Conservation (phyloP, 352 stramenopile species). For the Phytopythium chamaehyphon region DNA sequence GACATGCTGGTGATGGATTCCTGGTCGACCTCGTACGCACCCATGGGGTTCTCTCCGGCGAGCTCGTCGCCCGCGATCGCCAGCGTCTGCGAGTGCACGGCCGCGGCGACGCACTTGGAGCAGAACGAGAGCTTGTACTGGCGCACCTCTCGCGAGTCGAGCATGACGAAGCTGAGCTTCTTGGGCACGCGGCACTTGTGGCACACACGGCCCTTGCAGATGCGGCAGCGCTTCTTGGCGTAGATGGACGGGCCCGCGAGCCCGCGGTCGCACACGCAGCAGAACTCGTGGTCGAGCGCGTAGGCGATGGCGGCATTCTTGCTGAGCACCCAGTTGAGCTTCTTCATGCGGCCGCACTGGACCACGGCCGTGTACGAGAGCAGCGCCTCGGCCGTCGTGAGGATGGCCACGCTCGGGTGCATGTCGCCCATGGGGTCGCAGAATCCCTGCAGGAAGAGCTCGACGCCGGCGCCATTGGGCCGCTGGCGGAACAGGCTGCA, state of each 20-base stretch:
- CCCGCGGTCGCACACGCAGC: slow-evolving; percentile 20
- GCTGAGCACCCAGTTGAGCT: slow-evolving; percentile 28
- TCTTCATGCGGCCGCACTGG: slow-evolving; percentile 30
- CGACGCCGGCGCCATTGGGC: slow-evolving; percentile 25
- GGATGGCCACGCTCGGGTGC: slow-evolving; percentile 19
- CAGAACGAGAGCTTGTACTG: slow-evolving; percentile 27
- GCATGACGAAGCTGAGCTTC: slow-evolving; percentile 21
- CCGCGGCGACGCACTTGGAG: slow-evolving; percentile 12
- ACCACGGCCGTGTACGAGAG: slow-evolving; percentile 21
- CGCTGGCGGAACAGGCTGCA: slow-evolving; percentile 43
- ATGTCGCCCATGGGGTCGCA: slow-evolving; percentile 25
- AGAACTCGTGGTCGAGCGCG: slow-evolving; percentile 14
- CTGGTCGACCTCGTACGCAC: slow-evolving; percentile 23
- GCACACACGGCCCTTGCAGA: slow-evolving; percentile 27
- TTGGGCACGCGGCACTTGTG: slow-evolving; percentile 19
- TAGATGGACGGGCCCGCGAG: slow-evolving; percentile 7
- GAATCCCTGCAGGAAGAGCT: slow-evolving; percentile 32
- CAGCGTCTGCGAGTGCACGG: slow-evolving; percentile 10
- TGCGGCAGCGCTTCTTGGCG: slow-evolving; percentile 21
- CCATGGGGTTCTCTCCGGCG: slow-evolving; percentile 18
- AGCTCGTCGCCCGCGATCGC: slow-evolving; percentile 20
- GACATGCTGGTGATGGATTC: slow-evolving; percentile 25
- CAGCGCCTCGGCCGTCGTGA: slow-evolving; percentile 24
- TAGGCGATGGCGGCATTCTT: slow-evolving; percentile 22
- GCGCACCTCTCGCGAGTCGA: slow-evolving; percentile 12